Conservation (phyloP, 345 rosid genomes). For the Populus pruinosa region DNA sequence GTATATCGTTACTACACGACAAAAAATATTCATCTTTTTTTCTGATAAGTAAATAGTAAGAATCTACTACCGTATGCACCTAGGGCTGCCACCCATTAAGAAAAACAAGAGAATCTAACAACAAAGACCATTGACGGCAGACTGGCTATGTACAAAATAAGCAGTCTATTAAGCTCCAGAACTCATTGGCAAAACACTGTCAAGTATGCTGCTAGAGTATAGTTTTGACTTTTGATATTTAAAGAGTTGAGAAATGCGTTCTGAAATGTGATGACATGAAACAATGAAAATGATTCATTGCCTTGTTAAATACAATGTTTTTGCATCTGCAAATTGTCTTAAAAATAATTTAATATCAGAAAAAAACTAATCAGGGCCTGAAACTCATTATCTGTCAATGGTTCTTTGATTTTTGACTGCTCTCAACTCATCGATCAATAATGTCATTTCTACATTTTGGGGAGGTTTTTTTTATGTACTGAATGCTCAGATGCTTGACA, state of each 20-base stretch:
- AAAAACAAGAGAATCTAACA: neutral
- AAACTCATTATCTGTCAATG: neutral
- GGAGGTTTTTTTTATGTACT: neutral
- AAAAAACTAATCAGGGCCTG: too few relatives aligned
- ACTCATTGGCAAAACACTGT: neutral
- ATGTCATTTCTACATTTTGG: neutral
- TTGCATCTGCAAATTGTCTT: neutral
- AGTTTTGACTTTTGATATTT: neutral
- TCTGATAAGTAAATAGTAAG: neutral
- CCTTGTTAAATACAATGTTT: neutral
- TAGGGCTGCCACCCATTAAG: neutral
- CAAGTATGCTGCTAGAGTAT: neutral
- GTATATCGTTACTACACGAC: neutral
- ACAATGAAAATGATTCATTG: neutral
- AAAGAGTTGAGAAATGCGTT: neutral
- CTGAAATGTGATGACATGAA: neutral
- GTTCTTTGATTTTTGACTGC: neutral
- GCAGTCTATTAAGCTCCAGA: neutral
- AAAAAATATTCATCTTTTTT: neutral
- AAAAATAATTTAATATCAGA: neutral
- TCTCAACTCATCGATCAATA: neutral
- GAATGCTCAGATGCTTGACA: neutral
- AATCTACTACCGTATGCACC: neutral
- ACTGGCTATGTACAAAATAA: neutral
- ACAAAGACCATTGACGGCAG: neutral